Base-by-base conservation (phyloP, 2,329 filamentous ascomycete species). In the Monosporascus sp. region DNA sequence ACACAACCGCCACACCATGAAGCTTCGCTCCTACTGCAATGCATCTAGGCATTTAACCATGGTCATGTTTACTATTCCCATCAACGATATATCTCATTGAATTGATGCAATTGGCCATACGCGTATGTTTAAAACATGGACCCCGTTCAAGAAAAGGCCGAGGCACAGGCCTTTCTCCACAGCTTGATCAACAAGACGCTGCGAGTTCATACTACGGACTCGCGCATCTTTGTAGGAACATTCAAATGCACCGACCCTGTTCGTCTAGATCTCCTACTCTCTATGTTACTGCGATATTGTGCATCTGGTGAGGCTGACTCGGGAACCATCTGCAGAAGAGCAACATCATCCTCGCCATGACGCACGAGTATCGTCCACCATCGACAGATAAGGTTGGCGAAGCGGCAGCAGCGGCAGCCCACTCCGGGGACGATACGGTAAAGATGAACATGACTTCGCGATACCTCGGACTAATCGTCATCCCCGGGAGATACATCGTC, bases 231-330 rank as follows among this genome's bases (percentile, higher is more conserved):
- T 70, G 83, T 91, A 52, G 94, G 94, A 20, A 80, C 85, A 58
- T 89, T 99, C 73, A 97, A 95, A 72, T 99, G 94, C 75, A 97
- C 92, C 31, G 94, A 99, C 75, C 84, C 88, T 55, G 91, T 95
- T 74, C 49, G 81, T 77, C 46, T 6, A 35, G 6, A 25, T 31
- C 47, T 25, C 11, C 17, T 47, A 35, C 49, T 48, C 24, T 39
- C 11, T 5, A 14, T 5, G 31, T 35, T 2, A 35, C 31, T 35
- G 45, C 44, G 31, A 35, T 41, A 39, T 43, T 55, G 47, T 22
- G 8, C 47, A 15, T 31, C 25, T 54, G 35, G 31, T 11, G 31
- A 14, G 31, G 5, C 48, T 55, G 41, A 51, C 37, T 20, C 22
- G 43, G 43, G 25, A 27, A 43, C 37, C 20, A 24, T 24, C 4